phyloP scores from a whole-genome alignment of 2,329 filamentous ascomycete species.

The Phialocephala sp. region DNA sequence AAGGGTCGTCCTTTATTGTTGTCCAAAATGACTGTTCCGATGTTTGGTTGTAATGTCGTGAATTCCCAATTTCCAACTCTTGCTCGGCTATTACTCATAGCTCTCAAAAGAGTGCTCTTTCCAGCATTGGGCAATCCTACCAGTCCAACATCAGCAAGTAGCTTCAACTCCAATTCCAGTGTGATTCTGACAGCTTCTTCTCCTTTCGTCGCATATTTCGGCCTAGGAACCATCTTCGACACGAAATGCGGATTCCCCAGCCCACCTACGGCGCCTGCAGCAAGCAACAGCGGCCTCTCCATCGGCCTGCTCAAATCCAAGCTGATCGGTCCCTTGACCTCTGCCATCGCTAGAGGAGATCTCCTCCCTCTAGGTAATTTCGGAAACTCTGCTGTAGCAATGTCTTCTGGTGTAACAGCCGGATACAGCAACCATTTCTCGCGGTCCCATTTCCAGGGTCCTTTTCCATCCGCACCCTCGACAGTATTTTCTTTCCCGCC shows the following conservation, averaged over 20 bases:
- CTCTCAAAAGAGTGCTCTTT: slow-evolving; percentile 89
- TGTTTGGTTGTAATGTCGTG: slow-evolving; percentile 92
- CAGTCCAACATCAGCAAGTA: slow-evolving; percentile 92
- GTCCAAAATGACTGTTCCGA: slow-evolving; percentile 94
- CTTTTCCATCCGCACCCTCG: slow-evolving; percentile 27
- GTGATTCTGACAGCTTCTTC: slow-evolving; percentile 79
- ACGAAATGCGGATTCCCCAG: slow-evolving; percentile 94
- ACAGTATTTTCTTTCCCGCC: slow-evolving; percentile 46
- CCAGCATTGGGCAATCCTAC: slow-evolving; percentile 96
- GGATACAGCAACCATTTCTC: slow-evolving; percentile 90
- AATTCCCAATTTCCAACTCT: slow-evolving; percentile 96
- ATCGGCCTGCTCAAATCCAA: slow-evolving; percentile 79
- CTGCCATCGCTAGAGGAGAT: slow-evolving; percentile 57
- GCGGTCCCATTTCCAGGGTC: slow-evolving; percentile 51
- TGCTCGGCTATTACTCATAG: slow-evolving; percentile 86
- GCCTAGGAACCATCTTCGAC: slow-evolving; percentile 73
- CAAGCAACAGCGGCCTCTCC: slow-evolving; percentile 81
- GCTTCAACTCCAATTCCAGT: slow-evolving; percentile 88
- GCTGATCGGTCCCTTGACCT: slow-evolving; percentile 74
- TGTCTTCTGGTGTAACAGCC: slow-evolving; percentile 75
- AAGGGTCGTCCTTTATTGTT: slow-evolving; percentile 78
- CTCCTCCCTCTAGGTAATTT: slow-evolving; percentile 59
- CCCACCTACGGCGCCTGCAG: slow-evolving; percentile 86
- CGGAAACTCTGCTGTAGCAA: slow-evolving; percentile 63
- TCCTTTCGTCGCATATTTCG: slow-evolving; percentile 88